phyloP scores from a whole-genome alignment of 345 rosid genomes.

The Citrus medica region DNA sequence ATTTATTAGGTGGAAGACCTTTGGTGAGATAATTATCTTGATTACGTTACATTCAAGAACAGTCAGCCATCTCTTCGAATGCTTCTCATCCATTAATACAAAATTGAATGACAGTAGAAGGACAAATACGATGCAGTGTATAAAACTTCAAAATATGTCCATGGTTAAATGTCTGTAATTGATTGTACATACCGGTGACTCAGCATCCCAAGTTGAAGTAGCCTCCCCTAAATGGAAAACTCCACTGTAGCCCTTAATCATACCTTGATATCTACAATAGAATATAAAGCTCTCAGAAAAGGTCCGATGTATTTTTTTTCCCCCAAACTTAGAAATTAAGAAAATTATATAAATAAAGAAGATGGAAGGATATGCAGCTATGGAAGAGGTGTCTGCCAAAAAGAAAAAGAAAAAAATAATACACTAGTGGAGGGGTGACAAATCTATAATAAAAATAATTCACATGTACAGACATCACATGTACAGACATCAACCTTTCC shows the following conservation, averaged over 20 bases:
- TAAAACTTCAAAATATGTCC: background rate
- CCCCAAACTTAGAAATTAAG: background rate
- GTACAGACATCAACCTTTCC: background rate
- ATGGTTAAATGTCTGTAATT: background rate
- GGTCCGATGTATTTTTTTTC: background rate
- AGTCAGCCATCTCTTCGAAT: background rate
- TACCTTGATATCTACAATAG: conserved; percentile 75
- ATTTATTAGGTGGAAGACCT: background rate
- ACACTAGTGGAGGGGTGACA: background rate
- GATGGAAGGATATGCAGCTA: background rate
- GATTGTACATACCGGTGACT: conserved; percentile 68
- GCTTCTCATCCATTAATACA: background rate
- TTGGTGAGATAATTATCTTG: background rate
- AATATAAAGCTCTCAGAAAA: conserved; percentile 10
- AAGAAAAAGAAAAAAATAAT: background rate
- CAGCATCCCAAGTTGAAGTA: conserved; percentile 96
- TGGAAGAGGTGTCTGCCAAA: background rate
- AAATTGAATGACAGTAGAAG: background rate
- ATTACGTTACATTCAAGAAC: background rate
- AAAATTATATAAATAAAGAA: background rate
- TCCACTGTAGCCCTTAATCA: conserved; percentile 90
- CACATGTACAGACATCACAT: background rate
- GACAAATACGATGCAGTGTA: background rate
- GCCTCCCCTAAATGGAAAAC: conserved; percentile 97
- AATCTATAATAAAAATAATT: background rate